Percentiles rank a stretch among this genome's conserved stretches.
These are phyloP conservation scores for Globisporangium irregulare DNA, from an alignment of 352 stramenopile species.

Conservation along the genomic window DNA sequence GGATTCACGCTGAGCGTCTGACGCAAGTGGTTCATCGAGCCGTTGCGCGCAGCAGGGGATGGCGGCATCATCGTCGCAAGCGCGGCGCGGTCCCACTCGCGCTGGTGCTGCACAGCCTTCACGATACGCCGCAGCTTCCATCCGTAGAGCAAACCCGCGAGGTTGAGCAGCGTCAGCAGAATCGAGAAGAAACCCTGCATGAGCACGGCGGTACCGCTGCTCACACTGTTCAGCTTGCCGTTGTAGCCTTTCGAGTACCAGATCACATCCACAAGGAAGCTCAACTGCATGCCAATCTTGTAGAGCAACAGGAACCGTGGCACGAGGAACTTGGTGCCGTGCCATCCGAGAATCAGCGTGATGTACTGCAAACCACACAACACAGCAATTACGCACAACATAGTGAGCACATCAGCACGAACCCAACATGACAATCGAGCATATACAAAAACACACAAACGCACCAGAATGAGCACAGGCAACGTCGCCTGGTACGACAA, in stretches of 20 bases:
- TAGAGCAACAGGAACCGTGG: constrained; percentile 85
- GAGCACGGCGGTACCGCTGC: constrained; percentile 70
- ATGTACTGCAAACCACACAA: constrained; percentile 43
- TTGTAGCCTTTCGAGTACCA: constrained; percentile 89
- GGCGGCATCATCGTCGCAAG: constrained; percentile 73
- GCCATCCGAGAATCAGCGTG: constrained; percentile 84
- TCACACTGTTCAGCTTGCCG: constrained; percentile 73
- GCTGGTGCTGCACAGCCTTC: constrained; percentile 78
- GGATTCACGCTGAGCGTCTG: constrained; percentile 64
- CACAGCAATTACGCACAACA: not conserved
- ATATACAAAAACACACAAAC: constrained; percentile 10
- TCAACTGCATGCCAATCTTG: constrained; percentile 89
- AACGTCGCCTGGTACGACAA: constrained; percentile 82
- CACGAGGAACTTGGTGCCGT: constrained; percentile 85
- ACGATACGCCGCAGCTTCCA: constrained; percentile 88
- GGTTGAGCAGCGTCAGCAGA: constrained; percentile 72
- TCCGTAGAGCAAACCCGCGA: constrained; percentile 76
- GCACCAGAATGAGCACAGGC: constrained; percentile 76
- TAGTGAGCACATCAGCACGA: not conserved
- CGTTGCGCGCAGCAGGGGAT: constrained; percentile 28
- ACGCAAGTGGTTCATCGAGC: constrained; percentile 42
- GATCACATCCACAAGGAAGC: constrained; percentile 77
- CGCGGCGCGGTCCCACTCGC: constrained; percentile 74
- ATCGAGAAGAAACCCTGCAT: constrained; percentile 88
- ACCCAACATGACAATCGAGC: not conserved